Base-by-base conservation (phyloP, 2,329 filamentous ascomycete species). In the Ophiostoma ulmi region DNA sequence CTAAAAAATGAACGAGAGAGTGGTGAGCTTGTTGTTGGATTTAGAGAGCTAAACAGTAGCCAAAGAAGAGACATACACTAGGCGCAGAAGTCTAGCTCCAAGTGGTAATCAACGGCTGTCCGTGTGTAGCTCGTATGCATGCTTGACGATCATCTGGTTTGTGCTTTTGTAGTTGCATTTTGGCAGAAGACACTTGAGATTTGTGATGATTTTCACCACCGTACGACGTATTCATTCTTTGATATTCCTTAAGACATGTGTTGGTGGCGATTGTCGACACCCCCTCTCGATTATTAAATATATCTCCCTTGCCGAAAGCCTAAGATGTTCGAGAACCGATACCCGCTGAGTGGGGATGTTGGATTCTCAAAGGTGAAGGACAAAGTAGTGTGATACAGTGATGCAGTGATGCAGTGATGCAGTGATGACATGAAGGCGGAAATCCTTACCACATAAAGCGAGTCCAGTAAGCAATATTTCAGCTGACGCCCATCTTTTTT, bases 61-160 rank as follows among this genome's bases (percentile, higher is more conserved):
- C 22, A 7, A 10, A 22, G 48, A 55, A 17, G 5, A 48, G 44
- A 7, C 41, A 48, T 7, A 48, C 44, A 14, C 52, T 13, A 55
- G 52, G 52, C 52, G n/a, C 44, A 48, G 41, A 55, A 26, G 52
- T 22, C 52, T 58, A 58, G 52, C 44, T n/a, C 44, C 17, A 20
- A 58, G n/a, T 13, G 52, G 26, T n/a, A 58, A 58, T 58, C n/a
- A 26, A 58, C 52, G 22, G n/a, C 11, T 58, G 52, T 58, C 13
- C 13, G 22, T 17, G n/a, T 26, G 11, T 58, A 58, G 52, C 52
- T 58, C 10, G 52, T 58, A 58, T 58, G 52, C 52, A 58, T 26
- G 52, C 8, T 58, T 58, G 52, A 26, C 52, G 52, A 58, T 58
- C 52, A 58, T 58, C 22, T 58, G n/a, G 52, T n/a, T 58, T 48